phyloP scores from a whole-genome alignment of 768 basidiomycete species.

The Leccinum olivaceopallidum region DNA sequence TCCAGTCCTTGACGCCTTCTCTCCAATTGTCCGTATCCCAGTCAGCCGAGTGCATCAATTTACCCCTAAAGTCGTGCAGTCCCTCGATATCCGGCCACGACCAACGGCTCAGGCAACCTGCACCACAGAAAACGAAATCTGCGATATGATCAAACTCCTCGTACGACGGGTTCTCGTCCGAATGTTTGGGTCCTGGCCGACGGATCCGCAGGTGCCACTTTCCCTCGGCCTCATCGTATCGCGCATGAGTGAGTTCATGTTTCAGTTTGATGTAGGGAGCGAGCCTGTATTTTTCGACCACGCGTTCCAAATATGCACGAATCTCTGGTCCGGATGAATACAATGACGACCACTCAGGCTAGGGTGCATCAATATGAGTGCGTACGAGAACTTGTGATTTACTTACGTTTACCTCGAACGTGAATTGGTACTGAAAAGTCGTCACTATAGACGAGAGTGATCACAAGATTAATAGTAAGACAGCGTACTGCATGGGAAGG shows the following conservation, averaged over 20 bases:
- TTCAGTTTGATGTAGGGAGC: conserved; percentile 52
- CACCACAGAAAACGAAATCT: conserved; percentile 58
- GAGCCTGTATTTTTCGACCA: conserved; percentile 59
- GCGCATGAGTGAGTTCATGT: conserved; percentile 53
- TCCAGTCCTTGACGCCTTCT: conserved; percentile 49
- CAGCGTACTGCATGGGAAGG: conserved; percentile 52
- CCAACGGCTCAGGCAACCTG: conserved; percentile 57
- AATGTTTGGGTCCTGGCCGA: conserved; percentile 23
- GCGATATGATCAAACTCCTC: conserved; percentile 53
- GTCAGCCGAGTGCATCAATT: conserved; percentile 60
- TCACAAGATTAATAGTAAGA: background rate
- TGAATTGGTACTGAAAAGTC: conserved; percentile 54
- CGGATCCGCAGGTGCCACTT: conserved; percentile 59
- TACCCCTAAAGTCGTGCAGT: conserved; percentile 55
- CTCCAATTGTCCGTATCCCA: conserved; percentile 53
- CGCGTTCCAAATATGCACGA: conserved; percentile 48
- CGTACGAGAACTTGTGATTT: background rate
- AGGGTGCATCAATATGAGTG: background rate
- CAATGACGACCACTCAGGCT: conserved; percentile 63
- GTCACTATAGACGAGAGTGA: background rate
- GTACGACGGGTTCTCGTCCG: conserved; percentile 23
- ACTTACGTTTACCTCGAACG: conserved; percentile 53
- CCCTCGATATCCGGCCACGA: conserved; percentile 68
- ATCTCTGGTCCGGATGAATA: conserved; percentile 65
- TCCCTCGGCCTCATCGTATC: conserved; percentile 48